Evolutionary conservation across 495 filamentous ascomycete genomes (phyloP), one percentile per base, ranked within the genome.

Genomic region (Aspergillus sclerotiicarbonarius): DNA sequence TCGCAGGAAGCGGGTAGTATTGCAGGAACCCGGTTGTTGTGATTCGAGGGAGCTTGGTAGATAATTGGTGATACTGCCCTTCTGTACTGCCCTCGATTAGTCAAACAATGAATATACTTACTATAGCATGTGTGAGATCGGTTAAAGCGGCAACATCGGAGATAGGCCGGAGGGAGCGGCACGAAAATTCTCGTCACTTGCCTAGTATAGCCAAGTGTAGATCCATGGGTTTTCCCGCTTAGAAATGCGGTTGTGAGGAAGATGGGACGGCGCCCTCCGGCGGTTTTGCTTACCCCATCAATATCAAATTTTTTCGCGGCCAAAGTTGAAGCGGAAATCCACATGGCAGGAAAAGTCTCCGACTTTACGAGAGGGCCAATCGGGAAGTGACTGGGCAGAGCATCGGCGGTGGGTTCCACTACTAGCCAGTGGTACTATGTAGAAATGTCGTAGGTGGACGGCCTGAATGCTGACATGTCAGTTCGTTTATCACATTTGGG

Each of bases 251-350:
- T n/a, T 12, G 25, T 25, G 25, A 25, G 5, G 25, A 25, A 25
- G 2, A 3, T 25, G 8, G 47, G 47, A 32, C 25, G 29, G 47
- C 15, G 25, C 16, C 47, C 47, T 29, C 31, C 31, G 18, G 15
- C 12, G 15, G 13, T 50, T 50, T 50, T 31, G 47, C 47, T 50
- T 50, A 50, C 47, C n/a, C 47, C 12, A 50, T 32, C 21, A 32
- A 25, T 50, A 50, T 50, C 29, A 33, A 32, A 25, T 3, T 6
- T 50, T 31, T 16, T 16, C 15, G 47, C 18, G 37, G n/a, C 37
- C 37, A 41, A n/a, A 15, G 37, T 41, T 41, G 37, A 41, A 41
- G 37, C 37, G 13, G 35, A 41, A 41, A 41, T 50, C 47, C 47
- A 32, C 47, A 32, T 50, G 47, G 31, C 18, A 25, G 20, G 25